Percentiles rank a stretch among this genome's conserved stretches.
Evolutionary conservation across 83 land plant genomes (phyloP).

Genomic region (Diphasiastrum complanatum): DNA sequence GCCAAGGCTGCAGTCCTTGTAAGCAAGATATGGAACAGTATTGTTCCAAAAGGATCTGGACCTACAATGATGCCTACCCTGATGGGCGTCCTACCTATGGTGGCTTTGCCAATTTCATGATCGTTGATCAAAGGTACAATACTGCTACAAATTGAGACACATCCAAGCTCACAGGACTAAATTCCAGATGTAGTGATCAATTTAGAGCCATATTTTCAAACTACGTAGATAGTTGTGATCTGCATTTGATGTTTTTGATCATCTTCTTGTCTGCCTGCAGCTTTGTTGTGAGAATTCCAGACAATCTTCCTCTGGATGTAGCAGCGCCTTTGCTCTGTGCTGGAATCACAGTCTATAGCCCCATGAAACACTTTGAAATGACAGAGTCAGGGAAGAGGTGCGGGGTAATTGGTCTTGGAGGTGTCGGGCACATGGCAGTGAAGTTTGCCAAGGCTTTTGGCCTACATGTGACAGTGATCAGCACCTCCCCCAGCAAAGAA

Average conservation of each 20-base stretch:
- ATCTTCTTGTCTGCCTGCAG: constrained; percentile 31
- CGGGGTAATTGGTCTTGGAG: constrained; percentile 85
- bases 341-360: constrained; percentile 93
- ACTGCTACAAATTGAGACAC: no score
- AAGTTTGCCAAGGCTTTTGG: constrained; percentile 92
- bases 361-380: constrained; percentile 69
- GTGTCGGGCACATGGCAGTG: constrained; percentile 93
- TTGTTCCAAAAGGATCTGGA: constrained; percentile 7
- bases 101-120: constrained; percentile 5
- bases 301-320: constrained; percentile 65
- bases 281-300: constrained; percentile 76
- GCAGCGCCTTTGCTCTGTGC: constrained; percentile 96
- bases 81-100: constrained; percentile 5
- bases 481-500: constrained; percentile 69
- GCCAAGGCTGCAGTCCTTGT: not conserved
- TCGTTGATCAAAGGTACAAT: constrained; percentile 5
- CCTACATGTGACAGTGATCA: constrained; percentile 81
- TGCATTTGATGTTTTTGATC: not conserved
- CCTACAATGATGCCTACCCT: constrained; percentile 1
- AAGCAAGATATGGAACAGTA: constrained; percentile 5
- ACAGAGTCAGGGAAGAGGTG: constrained; percentile 44
- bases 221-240: not conserved
- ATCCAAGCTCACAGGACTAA: no score
- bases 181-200: no score
- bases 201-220: no score